Evolutionary conservation across 1,284 basidiomycete species (phyloP), one percentile per base, ranked within the genome.

Genomic region (Marasmius sp.): DNA sequence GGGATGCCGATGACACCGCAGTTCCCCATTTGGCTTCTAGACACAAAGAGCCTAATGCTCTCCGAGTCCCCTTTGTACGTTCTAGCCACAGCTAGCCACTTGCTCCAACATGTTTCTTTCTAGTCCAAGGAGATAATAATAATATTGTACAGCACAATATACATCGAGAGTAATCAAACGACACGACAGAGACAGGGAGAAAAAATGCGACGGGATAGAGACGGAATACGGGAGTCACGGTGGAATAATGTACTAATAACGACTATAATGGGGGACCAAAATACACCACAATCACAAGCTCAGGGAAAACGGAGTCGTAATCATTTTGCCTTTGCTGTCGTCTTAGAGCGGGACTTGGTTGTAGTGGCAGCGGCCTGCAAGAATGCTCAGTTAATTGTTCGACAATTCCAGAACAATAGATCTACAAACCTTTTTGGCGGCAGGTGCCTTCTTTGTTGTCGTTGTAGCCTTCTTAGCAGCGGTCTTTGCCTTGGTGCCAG

Each of bases 381-480:
- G 47, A 22, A 43, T 64, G 27, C 27, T 53, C 10, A 38, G 48
- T 38, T 48, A 33, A 41, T 39, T 63, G 60, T 62, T 18, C 20
- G 62, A 36, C 57, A 49, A 33, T 49, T 50, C 38, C 38, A 55
- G 41, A 34, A 61, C 58, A 48, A 41, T 65, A 57, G 59, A 67
- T 39, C 61, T 47, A 54, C 67, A 61, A 36, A 70, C 62, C 64
- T 72, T 72, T 69, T 70, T 70, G 64, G 68, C 65, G n/a, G 71
- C 63, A 3, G 71, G 64, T 20, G 73, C 62, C 59, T 80, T 77
- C 71, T 78, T 75, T 22, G 70, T 68, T 53, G 50, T 33, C 9
- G 77, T 71, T 34, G 70, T 58, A 9, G 70, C 65, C 67, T 75
- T 77, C 74, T 82, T 79, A 18, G 67, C 72, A 33, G 73, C 72